A percentile compares a stretch with the other conserved stretches of the same genome.
phyloP scores from a whole-genome alignment of 202 grass and related monocot genomes.

The Hordeum pubiflorum region DNA sequence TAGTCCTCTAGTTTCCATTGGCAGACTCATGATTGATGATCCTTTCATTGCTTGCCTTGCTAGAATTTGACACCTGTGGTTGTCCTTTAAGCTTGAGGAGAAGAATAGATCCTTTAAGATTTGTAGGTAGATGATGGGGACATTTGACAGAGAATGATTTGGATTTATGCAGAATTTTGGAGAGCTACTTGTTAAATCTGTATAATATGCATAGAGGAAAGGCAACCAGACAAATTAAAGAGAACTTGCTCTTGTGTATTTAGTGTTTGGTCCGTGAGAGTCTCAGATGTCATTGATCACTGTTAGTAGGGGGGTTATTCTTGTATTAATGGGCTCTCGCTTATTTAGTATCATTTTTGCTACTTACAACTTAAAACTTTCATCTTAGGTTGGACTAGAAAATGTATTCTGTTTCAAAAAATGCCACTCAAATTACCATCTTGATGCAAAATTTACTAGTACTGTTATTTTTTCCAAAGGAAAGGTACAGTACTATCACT shows the following conservation, averaged over 20 bases:
- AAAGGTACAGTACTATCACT: not conserved
- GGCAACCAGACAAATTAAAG: not conserved
- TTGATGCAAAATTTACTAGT: not conserved
- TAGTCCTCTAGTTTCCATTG: slow-evolving; percentile 10
- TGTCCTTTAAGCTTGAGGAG: slow-evolving; percentile 10
- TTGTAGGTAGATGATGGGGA: not conserved
- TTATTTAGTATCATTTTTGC: not conserved
- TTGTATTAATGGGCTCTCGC: not conserved
- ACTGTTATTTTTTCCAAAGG: not conserved
- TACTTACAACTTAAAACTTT: not conserved
- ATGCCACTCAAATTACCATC: not conserved
- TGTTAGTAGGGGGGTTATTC: not conserved
- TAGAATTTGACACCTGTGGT: not conserved
- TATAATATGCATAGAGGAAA: not conserved
- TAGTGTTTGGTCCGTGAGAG: not conserved
- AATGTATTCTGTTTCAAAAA: not conserved
- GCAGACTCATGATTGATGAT: not conserved
- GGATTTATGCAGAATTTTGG: not conserved
- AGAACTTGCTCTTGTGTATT: not conserved
- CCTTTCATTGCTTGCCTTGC: slow-evolving; percentile 6
- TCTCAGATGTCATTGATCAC: not conserved
- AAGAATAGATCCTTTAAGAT: slow-evolving; percentile 9
- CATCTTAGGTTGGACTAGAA: not conserved
- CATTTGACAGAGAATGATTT: slow-evolving; percentile 1
- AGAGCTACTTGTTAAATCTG: slow-evolving; percentile 2